Conservation (phyloP, 2,329 filamentous ascomycete genomes). For the Colletotrichum musae region DNA sequence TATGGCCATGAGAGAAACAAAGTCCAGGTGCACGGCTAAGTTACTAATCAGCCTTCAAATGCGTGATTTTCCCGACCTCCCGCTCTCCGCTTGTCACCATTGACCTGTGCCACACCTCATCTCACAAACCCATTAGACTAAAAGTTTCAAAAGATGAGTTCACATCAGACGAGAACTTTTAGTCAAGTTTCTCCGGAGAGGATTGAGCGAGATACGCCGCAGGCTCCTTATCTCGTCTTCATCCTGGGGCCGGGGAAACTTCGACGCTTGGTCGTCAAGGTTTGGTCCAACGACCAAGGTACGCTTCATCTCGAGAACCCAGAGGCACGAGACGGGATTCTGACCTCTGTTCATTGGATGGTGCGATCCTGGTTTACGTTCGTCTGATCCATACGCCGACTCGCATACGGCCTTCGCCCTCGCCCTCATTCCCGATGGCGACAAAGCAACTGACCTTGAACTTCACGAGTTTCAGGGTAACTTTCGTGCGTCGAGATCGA, state of each 20-base stretch:
- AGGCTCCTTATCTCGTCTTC: neutral
- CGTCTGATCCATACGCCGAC: neutral
- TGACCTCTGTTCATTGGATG: neutral
- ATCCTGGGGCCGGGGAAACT: neutral
- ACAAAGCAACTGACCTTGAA: neutral
- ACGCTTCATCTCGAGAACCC: too few species aligned
- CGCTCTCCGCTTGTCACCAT: too few species aligned
- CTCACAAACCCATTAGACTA: too few species aligned
- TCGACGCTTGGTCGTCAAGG: neutral
- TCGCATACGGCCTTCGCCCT: neutral
- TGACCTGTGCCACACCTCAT: too few species aligned
- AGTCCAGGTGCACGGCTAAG: too few species aligned
- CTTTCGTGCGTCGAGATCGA: neutral
- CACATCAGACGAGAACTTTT: neutral
- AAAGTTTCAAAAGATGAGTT: neutral
- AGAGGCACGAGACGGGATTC: too few species aligned
- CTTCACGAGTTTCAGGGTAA: neutral
- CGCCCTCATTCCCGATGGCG: neutral
- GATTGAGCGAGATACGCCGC: neutral
- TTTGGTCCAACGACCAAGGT: neutral
- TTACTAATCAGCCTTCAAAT: too few species aligned
- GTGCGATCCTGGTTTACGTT: neutral
- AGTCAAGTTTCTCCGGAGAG: neutral
- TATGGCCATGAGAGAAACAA: too few species aligned
- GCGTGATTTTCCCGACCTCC: too few species aligned